These are phyloP conservation scores for Mimosa pudica DNA, from an alignment of 306 rosid genomes.

Conservation along the genomic window DNA sequence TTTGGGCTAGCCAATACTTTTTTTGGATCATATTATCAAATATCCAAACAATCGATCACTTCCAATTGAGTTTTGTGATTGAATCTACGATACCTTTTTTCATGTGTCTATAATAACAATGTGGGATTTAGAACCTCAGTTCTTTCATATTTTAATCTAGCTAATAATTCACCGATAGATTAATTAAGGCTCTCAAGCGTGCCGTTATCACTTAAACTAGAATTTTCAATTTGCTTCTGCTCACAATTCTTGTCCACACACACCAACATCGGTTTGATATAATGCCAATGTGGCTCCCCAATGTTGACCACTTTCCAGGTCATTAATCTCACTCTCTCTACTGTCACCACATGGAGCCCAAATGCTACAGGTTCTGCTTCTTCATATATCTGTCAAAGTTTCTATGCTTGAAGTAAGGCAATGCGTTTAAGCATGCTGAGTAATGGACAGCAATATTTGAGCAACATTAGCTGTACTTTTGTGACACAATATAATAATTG, in stretches of 20 bases:
- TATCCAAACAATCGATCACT: no score
- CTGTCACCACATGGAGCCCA: constrained; percentile 56
- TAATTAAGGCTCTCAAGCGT: background rate
- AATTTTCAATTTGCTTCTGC: constrained; percentile 13
- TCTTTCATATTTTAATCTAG: no score
- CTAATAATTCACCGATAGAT: no score
- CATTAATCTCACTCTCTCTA: constrained; percentile 22
- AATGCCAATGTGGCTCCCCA: constrained; percentile 31
- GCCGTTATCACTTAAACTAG: background rate
- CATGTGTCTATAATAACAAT: no score
- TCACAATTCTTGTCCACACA: constrained; percentile 28
- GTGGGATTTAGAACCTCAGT: no score
- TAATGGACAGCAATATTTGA: constrained; percentile 1
- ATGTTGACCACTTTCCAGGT: constrained; percentile 28
- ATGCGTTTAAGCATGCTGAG: background rate
- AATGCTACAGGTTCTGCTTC: background rate
- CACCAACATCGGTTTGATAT: constrained; percentile 6
- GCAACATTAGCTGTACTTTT: background rate
- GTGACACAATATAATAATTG: constrained; percentile 1
- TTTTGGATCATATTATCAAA: no score
- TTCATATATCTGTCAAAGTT: background rate
- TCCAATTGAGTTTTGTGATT: no score
- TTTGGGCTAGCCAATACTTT: no score
- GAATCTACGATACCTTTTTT: no score
- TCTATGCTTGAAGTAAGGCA: constrained; percentile 1